Evolutionary conservation across 2,329 filamentous ascomycete species (phyloP).

Genomic region (Fusarium sacchari): DNA sequence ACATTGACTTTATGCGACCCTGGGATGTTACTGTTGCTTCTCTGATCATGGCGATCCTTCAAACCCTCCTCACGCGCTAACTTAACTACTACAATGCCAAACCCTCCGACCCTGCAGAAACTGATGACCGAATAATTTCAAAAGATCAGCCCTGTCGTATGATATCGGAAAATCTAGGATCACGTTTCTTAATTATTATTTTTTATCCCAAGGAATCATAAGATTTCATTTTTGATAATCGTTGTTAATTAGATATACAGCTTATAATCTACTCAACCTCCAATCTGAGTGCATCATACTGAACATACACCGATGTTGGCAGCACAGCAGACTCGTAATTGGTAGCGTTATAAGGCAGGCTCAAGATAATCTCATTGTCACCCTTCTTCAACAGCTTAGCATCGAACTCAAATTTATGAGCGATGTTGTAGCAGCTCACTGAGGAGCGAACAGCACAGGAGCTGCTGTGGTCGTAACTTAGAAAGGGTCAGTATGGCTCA

Average conservation of each 20-base stretch:
- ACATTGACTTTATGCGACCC: background rate
- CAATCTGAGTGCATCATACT: constrained; percentile 72
- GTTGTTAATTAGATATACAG: background rate
- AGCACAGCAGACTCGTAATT: constrained; percentile 67
- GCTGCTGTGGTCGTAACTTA: constrained; percentile 43
- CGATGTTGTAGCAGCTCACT: constrained; percentile 70
- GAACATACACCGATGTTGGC: constrained; percentile 66
- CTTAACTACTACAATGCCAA: constrained; percentile 2
- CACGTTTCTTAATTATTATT: constrained; percentile 4
- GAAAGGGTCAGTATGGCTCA: background rate
- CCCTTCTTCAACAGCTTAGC: constrained; percentile 58
- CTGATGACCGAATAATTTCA: background rate
- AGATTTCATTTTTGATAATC: background rate
- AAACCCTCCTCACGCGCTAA: background rate
- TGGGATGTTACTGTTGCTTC: background rate
- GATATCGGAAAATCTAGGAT: constrained; percentile 2
- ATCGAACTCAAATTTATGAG: constrained; percentile 69
- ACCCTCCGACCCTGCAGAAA: constrained; percentile 28
- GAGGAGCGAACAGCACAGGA: constrained; percentile 70
- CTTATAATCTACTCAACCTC: constrained; percentile 56
- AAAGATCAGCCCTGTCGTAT: constrained; percentile 9
- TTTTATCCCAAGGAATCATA: background rate
- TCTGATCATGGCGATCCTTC: constrained; percentile 11
- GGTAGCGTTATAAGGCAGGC: constrained; percentile 68
- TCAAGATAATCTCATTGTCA: constrained; percentile 65